phyloP scores from a whole-genome alignment of 441 rosid species.

The Populus hybrid region DNA sequence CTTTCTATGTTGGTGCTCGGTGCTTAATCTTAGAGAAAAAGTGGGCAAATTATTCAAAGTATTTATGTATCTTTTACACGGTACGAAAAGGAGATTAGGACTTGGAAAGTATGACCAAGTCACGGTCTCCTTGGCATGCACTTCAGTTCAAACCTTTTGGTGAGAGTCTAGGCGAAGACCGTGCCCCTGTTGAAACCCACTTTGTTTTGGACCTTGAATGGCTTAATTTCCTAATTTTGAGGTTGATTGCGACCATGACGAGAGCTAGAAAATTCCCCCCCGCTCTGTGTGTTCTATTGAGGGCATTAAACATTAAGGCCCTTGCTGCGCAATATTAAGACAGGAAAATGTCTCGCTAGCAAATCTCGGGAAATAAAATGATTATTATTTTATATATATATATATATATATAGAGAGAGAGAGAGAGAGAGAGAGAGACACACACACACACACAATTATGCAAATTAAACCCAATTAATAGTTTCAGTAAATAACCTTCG shows the following conservation, averaged over 20 bases:
- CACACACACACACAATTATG: no score
- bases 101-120: constrained; percentile 36
- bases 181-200: constrained; percentile 15
- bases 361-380: no score
- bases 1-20: neutral
- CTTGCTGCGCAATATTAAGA: neutral
- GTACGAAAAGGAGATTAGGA: neutral
- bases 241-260: neutral
- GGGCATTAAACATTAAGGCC: neutral
- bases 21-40: neutral
- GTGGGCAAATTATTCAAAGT: constrained; percentile 17
- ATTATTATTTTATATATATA: no score
- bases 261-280: neutral
- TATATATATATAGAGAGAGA: no score
- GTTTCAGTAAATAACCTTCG: no score
- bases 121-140: constrained; percentile 22
- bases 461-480: no score
- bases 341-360: no score
- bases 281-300: neutral
- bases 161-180: constrained; percentile 31
- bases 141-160: constrained; percentile 2
- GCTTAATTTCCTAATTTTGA: constrained; percentile 6
- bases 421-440: no score
- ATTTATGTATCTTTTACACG: constrained; percentile 28
- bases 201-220: constrained; percentile 12